These are phyloP conservation scores for Asparagopsis taxiformis DNA, from an alignment of 31 red algal species.

Conservation along the genomic window DNA sequence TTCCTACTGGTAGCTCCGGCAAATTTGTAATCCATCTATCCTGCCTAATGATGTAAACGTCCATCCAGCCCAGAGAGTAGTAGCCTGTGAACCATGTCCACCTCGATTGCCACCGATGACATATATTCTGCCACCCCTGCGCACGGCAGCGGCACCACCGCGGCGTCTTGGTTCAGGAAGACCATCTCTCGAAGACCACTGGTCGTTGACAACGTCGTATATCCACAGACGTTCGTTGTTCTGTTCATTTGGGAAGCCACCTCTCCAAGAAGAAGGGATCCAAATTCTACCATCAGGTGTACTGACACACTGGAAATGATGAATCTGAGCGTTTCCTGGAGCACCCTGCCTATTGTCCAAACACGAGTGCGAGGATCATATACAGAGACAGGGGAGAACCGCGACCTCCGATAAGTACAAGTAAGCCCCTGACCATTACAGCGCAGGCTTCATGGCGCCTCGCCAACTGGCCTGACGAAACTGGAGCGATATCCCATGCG, in stretches of 20 bases:
- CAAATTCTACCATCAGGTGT: conserved; percentile 18
- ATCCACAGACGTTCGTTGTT: conserved; percentile 46
- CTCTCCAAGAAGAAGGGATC: conserved; percentile 50
- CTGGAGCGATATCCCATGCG: background rate
- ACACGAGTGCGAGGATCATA: conserved; percentile 54
- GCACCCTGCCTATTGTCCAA: conserved; percentile 32
- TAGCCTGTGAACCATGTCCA: conserved; percentile 64
- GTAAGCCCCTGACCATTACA: conserved; percentile 27
- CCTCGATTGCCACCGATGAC: conserved; percentile 65
- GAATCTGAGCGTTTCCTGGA: conserved; percentile 28
- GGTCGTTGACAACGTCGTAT: conserved; percentile 19
- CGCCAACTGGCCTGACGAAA: conserved; percentile 21
- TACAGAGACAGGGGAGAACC: conserved; percentile 39
- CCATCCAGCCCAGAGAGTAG: conserved; percentile 63
- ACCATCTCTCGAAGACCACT: conserved; percentile 24
- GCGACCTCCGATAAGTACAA: conserved; percentile 44
- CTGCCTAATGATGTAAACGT: conserved; percentile 43
- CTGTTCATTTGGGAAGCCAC: conserved; percentile 51
- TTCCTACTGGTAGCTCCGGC: conserved; percentile 22
- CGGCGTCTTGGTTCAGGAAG: conserved; percentile 23
- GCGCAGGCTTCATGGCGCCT: conserved; percentile 50
- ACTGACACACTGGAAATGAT: conserved; percentile 68
- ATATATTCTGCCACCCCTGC: conserved; percentile 41
- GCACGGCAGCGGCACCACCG: conserved; percentile 57
- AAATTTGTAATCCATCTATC: conserved; percentile 20